phyloP scores from a whole-genome alignment of 306 rosid species.

The Dryas alaskensis region DNA sequence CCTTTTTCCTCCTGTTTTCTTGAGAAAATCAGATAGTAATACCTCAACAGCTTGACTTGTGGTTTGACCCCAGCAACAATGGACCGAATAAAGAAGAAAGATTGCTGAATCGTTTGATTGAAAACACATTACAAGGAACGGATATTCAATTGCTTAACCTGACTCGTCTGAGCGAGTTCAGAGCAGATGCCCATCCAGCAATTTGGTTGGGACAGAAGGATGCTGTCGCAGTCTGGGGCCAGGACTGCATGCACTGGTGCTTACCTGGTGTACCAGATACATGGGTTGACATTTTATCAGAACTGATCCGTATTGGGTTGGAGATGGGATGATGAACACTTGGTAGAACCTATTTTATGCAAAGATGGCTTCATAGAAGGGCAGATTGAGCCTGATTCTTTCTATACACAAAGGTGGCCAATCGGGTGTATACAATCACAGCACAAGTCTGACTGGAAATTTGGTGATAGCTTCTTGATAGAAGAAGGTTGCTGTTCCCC shows the following conservation, averaged over 20 bases:
- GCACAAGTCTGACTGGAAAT: not conserved
- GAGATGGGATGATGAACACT: constrained; percentile 23
- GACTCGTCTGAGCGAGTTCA: constrained; percentile 71
- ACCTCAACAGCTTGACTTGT: constrained; percentile 65
- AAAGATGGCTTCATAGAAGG: not conserved
- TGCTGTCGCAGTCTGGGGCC: constrained; percentile 81
- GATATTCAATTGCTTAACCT: constrained; percentile 59
- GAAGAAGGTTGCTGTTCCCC: constrained; percentile 13
- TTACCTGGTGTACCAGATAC: constrained; percentile 89
- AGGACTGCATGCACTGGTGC: constrained; percentile 98
- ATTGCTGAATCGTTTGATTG: constrained; percentile 53
- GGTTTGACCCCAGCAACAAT: constrained; percentile 85
- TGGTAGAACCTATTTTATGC: not conserved
- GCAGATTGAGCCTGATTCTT: not conserved
- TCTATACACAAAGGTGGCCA: constrained; percentile 6
- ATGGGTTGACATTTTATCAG: constrained; percentile 75
- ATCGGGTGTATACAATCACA: constrained; percentile 9
- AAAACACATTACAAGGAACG: constrained; percentile 50
- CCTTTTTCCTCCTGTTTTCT: constrained; percentile 7
- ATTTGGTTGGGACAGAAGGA: constrained; percentile 87
- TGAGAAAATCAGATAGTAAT: constrained; percentile 35
- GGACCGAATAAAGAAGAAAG: constrained; percentile 89
- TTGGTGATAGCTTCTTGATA: constrained; percentile 7
- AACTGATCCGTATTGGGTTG: constrained; percentile 41
- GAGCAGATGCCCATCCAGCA: constrained; percentile 91